Evolutionary conservation across 805 yeast species (phyloP).

Genomic region (Nakazawaea ambrosiae): DNA sequence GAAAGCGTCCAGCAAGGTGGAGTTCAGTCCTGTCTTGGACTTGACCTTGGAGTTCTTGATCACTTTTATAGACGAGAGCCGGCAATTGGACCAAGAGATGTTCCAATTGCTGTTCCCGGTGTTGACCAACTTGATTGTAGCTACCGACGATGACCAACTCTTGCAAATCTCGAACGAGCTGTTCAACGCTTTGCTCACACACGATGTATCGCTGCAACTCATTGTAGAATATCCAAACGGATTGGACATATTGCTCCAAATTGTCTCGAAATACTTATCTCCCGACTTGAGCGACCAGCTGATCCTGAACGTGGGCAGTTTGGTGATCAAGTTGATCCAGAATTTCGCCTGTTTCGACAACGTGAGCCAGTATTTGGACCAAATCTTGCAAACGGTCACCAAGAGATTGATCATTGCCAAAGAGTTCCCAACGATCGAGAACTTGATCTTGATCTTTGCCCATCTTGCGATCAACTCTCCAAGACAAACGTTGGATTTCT

Average conservation of each 20-base stretch:
- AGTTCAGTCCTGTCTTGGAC: slow-evolving; percentile 54
- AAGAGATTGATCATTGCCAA: slow-evolving; percentile 57
- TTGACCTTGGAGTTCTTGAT: slow-evolving; percentile 52
- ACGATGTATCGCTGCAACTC: slow-evolving; percentile 23
- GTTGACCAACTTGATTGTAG: slow-evolving; percentile 31
- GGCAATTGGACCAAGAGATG: slow-evolving; percentile 29
- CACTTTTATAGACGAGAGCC: slow-evolving; percentile 31
- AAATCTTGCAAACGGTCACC: slow-evolving; percentile 70
- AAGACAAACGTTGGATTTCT: slow-evolving; percentile 52
- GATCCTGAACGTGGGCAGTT: slow-evolving; percentile 67
- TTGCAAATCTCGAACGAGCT: slow-evolving; percentile 74
- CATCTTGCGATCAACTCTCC: slow-evolving; percentile 60
- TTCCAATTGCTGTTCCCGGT: slow-evolving; percentile 37
- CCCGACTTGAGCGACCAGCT: slow-evolving; percentile 75
- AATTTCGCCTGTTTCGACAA: slow-evolving; percentile 26
- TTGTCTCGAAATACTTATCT: slow-evolving; percentile 62
- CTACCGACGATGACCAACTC: slow-evolving; percentile 66
- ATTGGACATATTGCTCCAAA: slow-evolving; percentile 48
- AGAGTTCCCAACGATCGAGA: slow-evolving; percentile 70
- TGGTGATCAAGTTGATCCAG: slow-evolving; percentile 21
- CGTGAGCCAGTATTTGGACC: slow-evolving; percentile 36
- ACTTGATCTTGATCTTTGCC: slow-evolving; percentile 69
- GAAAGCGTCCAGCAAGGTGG: slow-evolving; percentile 23
- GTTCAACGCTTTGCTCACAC: slow-evolving; percentile 50
- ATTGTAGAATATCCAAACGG: slow-evolving; percentile 36